Percentiles rank a stretch among this genome's conserved stretches.
phyloP scores from a whole-genome alignment of 768 basidiomycete genomes.

The Arthromyces matolae region DNA sequence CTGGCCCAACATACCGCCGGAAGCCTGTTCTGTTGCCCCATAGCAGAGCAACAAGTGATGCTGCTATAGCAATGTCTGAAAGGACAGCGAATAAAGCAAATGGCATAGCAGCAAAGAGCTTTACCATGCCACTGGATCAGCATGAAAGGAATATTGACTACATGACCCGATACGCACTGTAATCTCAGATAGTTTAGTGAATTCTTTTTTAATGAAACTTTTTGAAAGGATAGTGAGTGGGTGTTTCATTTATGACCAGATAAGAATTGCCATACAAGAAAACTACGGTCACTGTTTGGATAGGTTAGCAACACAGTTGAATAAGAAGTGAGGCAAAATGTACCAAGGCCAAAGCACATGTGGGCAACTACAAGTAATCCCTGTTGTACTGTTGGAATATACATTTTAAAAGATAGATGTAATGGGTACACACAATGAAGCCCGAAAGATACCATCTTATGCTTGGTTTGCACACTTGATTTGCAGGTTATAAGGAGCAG shows the following conservation, averaged over 20 bases:
- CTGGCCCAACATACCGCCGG: constrained; percentile 30
- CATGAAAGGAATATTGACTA: neutral
- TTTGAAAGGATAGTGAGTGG: neutral
- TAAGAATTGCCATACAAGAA: constrained; percentile 22
- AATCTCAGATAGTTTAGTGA: constrained; percentile 30
- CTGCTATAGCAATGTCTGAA: constrained; percentile 43
- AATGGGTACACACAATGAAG: constrained; percentile 24
- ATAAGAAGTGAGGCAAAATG: neutral
- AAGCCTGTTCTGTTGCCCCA: constrained; percentile 36
- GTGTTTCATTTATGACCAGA: neutral
- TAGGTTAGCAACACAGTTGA: neutral
- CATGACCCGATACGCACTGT: constrained; percentile 21
- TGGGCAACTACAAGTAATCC: constrained; percentile 24
- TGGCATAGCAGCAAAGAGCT: constrained; percentile 40
- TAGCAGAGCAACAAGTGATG: constrained; percentile 38
- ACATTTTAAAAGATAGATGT: neutral
- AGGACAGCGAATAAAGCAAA: constrained; percentile 43
- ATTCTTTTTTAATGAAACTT: constrained; percentile 35
- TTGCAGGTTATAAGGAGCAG: neutral
- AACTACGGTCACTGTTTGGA: constrained; percentile 28
- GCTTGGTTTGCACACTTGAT: constrained; percentile 28
- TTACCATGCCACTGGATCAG: neutral
- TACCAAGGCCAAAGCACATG: constrained; percentile 37
- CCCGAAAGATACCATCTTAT: constrained; percentile 29
- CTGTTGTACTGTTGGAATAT: constrained; percentile 15